Evolutionary conservation across 2,329 filamentous ascomycete genomes (phyloP).

Genomic region (Diplocarpon mali): DNA sequence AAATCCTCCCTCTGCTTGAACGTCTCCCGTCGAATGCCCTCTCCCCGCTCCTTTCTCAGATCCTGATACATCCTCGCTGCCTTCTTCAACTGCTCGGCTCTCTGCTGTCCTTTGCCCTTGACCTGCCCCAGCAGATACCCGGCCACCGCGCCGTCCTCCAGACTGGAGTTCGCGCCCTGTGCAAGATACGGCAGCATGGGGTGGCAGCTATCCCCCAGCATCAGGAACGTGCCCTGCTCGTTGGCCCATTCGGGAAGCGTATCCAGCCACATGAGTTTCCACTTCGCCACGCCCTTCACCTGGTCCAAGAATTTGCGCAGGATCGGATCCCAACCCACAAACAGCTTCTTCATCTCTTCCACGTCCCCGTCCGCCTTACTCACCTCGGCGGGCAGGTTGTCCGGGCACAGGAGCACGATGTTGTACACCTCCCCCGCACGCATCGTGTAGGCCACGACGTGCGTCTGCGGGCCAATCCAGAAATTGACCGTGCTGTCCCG

Average conservation of each 20-base stretch:
- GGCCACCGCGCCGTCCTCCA: slow-evolving; percentile 58
- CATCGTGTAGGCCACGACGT: slow-evolving; percentile 53
- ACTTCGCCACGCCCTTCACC: slow-evolving; percentile 53
- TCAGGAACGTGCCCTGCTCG: slow-evolving; percentile 18
- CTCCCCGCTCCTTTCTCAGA: slow-evolving; percentile 37
- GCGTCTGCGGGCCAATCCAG: slow-evolving; percentile 52
- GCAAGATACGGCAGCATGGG: slow-evolving; percentile 53
- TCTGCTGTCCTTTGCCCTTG: slow-evolving; percentile 29
- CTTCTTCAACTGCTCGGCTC: slow-evolving; percentile 33
- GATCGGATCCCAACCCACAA: slow-evolving; percentile 54
- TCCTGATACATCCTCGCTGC: slow-evolving; percentile 35
- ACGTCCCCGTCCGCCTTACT: slow-evolving; percentile 40
- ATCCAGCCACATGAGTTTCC: slow-evolving; percentile 50
- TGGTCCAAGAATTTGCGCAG: slow-evolving; percentile 33
- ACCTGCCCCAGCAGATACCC: slow-evolving; percentile 46
- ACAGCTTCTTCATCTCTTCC: slow-evolving; percentile 49
- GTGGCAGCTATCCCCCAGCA: slow-evolving; percentile 48
- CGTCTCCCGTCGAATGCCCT: slow-evolving; percentile 48
- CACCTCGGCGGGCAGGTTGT: slow-evolving; percentile 45
- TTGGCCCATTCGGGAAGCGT: slow-evolving; percentile 21
- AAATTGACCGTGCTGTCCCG: slow-evolving; percentile 42
- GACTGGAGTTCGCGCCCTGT: slow-evolving; percentile 54
- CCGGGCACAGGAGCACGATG: slow-evolving; percentile 53
- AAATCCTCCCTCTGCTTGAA: slow-evolving; percentile 45
- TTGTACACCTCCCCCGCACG: slow-evolving; percentile 50